phyloP scores from a whole-genome alignment of 2,329 filamentous ascomycete species.

The Fusarium sp. region DNA sequence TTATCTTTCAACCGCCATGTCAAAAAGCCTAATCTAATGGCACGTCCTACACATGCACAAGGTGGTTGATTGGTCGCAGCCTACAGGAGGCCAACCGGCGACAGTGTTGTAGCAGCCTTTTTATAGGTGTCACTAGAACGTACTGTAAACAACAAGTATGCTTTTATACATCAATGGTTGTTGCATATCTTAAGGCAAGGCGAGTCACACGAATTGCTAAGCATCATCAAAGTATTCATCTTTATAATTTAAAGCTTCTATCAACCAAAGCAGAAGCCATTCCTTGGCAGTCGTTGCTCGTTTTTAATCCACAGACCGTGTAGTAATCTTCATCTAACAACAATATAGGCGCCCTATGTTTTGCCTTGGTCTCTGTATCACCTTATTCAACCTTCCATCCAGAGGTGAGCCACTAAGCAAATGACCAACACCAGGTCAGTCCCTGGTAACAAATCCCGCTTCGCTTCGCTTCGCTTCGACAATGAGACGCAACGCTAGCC shows the following conservation, averaged over 20 bases:
- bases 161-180: too few relatives aligned
- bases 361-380: slow-evolving; percentile 18
- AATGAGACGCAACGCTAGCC: slow-evolving; percentile 24
- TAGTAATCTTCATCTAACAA: slow-evolving; percentile 39
- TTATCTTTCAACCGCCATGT: background rate
- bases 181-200: background rate
- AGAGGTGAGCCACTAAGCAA: background rate
- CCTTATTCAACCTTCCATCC: background rate
- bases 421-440: slow-evolving; percentile 3
- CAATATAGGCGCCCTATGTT: slow-evolving; percentile 12
- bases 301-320: slow-evolving; percentile 29
- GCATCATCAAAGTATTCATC: slow-evolving; percentile 23
- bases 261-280: slow-evolving; percentile 30
- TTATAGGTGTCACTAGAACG: background rate
- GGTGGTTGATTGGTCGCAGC: background rate
- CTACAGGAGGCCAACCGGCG: slow-evolving; percentile 36
- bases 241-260: slow-evolving; percentile 43
- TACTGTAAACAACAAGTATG: background rate
- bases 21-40: background rate
- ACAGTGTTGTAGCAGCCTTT: background rate
- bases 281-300: slow-evolving; percentile 27
- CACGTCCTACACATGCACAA: background rate
- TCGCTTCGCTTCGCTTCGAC: slow-evolving; percentile 3
- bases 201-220: background rate
- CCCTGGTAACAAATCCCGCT: slow-evolving; percentile 13